These are phyloP conservation scores for Corylus heterophylla DNA, from an alignment of 306 rosid genomes.

Conservation along the genomic window DNA sequence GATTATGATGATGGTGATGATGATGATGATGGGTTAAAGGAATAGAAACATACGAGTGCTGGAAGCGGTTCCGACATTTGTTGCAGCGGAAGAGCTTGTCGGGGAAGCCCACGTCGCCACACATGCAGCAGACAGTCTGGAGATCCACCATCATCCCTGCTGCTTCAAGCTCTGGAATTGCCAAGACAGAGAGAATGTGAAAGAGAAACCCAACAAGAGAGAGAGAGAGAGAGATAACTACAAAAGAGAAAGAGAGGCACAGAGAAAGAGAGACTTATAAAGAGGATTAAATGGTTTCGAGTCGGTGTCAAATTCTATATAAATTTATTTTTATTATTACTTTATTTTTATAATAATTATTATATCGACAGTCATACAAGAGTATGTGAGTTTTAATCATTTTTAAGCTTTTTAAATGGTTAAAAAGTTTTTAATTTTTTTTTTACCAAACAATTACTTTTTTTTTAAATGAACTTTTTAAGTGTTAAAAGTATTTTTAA, in stretches of 20 bases:
- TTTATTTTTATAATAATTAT: no score
- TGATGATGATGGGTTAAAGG: constrained; percentile 7
- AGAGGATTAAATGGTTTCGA: constrained; percentile 32
- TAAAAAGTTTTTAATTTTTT: no score
- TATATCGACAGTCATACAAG: no score
- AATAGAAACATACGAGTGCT: constrained; percentile 66
- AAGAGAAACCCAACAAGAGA: constrained; percentile 17
- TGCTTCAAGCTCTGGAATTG: neutral
- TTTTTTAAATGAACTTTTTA: no score
- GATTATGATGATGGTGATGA: constrained; percentile 5
- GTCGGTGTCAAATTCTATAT: constrained; percentile 58
- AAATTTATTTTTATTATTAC: neutral
- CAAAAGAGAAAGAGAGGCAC: constrained; percentile 4
- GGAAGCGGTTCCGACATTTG: constrained; percentile 82
- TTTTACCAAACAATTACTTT: no score
- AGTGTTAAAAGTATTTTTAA: no score
- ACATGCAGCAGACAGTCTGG: constrained; percentile 88
- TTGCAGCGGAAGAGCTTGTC: constrained; percentile 95
- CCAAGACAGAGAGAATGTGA: neutral
- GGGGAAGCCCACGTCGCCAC: constrained; percentile 91
- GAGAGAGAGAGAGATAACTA: neutral
- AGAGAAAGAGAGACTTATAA: constrained; percentile 33
- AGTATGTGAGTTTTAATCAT: no score
- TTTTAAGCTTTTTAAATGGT: no score
- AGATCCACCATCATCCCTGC: constrained; percentile 62